Percentiles rank a stretch among this genome's conserved stretches.
phyloP scores from a whole-genome alignment of 305 asterid species.

The Andrographis paniculata region DNA sequence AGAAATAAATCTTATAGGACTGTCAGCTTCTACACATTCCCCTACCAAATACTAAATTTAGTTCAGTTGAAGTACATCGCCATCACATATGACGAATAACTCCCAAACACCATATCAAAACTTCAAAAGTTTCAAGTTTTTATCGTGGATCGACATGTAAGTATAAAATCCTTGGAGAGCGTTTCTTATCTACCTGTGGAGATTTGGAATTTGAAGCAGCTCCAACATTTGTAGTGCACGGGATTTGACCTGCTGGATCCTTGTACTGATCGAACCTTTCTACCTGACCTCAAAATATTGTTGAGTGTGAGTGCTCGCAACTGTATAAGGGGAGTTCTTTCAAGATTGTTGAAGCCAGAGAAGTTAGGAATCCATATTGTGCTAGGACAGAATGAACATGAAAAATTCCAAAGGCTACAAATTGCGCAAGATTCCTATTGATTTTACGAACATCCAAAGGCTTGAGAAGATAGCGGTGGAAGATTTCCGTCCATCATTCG shows the following conservation, averaged over 20 bases:
- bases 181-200: conserved; percentile 2
- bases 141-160: conserved; percentile 4
- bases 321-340: not conserved
- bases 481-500: not conserved
- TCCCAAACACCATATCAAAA: conserved; percentile 6
- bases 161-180: not conserved
- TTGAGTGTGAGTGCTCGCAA: conserved; percentile 1
- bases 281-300: conserved; percentile 10
- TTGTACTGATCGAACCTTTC: not conserved
- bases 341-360: conserved; percentile 9
- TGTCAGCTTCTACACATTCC: conserved; percentile 14
- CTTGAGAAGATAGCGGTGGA: not conserved
- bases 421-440: conserved; percentile 1
- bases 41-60: conserved; percentile 2
- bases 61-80: conserved; percentile 20
- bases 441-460: not conserved
- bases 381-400: not conserved
- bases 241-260: conserved; percentile 9
- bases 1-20: too few relatives aligned
- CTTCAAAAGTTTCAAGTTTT: conserved; percentile 16
- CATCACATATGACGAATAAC: conserved; percentile 1
- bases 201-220: conserved; percentile 16
- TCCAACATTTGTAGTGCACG: conserved; percentile 16
- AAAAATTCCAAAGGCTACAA: conserved; percentile 11
- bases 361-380: conserved; percentile 16